Evolutionary conservation across 2,329 filamentous ascomycete species (phyloP), one percentile per base, ranked within the genome.

Genomic region (Cadophora sp.): DNA sequence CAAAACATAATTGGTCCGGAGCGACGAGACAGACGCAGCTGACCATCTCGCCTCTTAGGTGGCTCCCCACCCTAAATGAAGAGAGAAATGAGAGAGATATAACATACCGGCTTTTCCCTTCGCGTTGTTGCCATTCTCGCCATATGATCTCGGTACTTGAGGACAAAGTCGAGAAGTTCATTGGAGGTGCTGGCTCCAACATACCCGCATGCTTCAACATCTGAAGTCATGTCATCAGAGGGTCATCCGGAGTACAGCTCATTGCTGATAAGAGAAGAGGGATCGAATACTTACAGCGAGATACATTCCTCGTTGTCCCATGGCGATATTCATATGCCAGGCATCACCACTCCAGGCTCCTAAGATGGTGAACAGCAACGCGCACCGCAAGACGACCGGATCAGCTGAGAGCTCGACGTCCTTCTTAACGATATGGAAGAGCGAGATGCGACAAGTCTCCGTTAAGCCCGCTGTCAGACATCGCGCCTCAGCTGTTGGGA

Each of bases 291-390:
- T 81, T 74, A 86, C 84, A 68, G 89, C 85, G 68, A 91, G 84
- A 77, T 92, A 92, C 88, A 92, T 92, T 66, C 88, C 88, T 59
- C 89, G 84, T 77, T 92, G 90, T 34, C 90, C 89, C 88, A 92
- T 91, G 51, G 89, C 87, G 71, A 92, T 91, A 74, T 92, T 89
- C 89, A 92, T 92, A 72, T 91, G 87, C 89, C 90, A 92, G 79
- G 92, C 92, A 77, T 92, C 90, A 56, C 90, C 90, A 75, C 89
- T 91, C 90, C 90, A 92, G 0, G 88, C 88, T 9, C 89, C 90
- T 27, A 91, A 83, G 1, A 89, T 84, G 1, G 87, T 91, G 76
- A 91, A 91, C 3, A 92, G 83, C 14, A 92, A 80, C 0, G 89
- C 89, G 59, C 88, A 89, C 46, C 89, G 85, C 55, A 92, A 81